phyloP scores from a whole-genome alignment of 768 basidiomycete genomes.

The Termitomyces sp. region DNA sequence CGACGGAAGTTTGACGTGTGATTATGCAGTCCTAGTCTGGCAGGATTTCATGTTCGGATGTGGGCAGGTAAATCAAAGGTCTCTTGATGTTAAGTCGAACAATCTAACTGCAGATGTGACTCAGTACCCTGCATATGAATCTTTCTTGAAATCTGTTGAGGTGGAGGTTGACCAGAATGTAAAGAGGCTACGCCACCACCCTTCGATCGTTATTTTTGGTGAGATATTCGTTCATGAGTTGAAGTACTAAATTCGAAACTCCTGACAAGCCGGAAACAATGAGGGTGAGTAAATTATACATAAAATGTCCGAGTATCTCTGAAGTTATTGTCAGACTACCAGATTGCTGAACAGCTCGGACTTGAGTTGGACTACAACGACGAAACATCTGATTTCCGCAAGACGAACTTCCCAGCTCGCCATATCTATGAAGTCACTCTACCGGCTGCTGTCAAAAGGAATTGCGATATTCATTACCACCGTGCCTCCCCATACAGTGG shows the following conservation, averaged over 20 bases:
- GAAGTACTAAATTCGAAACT: not conserved
- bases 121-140: constrained; percentile 85
- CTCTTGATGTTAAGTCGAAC: not conserved
- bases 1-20: not conserved
- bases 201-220: constrained; percentile 88
- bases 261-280: constrained; percentile 68
- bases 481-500: constrained; percentile 87
- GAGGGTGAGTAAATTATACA: constrained; percentile 42
- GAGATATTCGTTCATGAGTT: constrained; percentile 13
- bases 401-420: constrained; percentile 84
- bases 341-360: constrained; percentile 73
- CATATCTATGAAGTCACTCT: constrained; percentile 87
- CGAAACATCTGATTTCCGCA: constrained; percentile 77
- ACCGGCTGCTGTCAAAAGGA: constrained; percentile 62
- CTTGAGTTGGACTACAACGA: constrained; percentile 85
- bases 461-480: constrained; percentile 74
- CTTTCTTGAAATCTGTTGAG: constrained; percentile 67
- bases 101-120: not conserved
- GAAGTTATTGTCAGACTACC: constrained; percentile 54
- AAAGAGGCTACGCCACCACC: constrained; percentile 78
- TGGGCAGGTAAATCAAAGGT: constrained; percentile 56
- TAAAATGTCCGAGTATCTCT: not conserved
- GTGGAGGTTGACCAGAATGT: constrained; percentile 83
- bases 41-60: constrained; percentile 98
- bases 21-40: constrained; percentile 74